Percentiles rank a stretch among this genome's conserved stretches.
Evolutionary conservation across 2,329 filamentous ascomycete genomes (phyloP).

Genomic region (Pseudogymnoascus verrucosus): DNA sequence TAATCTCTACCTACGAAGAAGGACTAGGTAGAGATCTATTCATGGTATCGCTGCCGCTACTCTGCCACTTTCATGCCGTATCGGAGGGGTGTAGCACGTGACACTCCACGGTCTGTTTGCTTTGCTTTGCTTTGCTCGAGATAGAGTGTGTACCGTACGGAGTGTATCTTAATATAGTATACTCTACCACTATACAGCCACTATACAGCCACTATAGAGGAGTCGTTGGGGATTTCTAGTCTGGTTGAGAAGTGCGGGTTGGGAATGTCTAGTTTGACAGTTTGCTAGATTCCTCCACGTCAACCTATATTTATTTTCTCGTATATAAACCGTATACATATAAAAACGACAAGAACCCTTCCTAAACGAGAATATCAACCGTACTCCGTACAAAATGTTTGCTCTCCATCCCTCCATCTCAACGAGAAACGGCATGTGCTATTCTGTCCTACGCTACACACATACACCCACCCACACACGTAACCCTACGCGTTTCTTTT

Average conservation of each 20-base stretch:
- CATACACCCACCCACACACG: not conserved
- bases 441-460: not conserved
- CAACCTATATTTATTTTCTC: not conserved
- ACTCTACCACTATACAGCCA: not conserved
- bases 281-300: not conserved
- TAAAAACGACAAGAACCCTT: not conserved
- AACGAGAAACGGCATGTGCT: not conserved
- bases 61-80: not conserved
- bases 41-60: not conserved
- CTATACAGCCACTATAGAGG: not conserved
- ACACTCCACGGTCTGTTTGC: not conserved
- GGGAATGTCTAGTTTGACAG: not conserved
- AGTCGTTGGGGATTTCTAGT: not conserved
- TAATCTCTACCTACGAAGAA: not conserved
- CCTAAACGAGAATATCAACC: not conserved
- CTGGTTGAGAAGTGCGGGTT: not conserved
- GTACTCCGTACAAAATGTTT: not conserved
- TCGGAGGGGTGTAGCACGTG: not conserved
- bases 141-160: not conserved
- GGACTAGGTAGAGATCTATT: not conserved
- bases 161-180: not conserved
- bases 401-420: not conserved
- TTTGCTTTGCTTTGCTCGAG: not conserved
- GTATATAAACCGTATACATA: not conserved
- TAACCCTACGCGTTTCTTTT: not conserved